Conservation (phyloP, 148 eudicot species). For the Selenicereus undatus region DNA sequence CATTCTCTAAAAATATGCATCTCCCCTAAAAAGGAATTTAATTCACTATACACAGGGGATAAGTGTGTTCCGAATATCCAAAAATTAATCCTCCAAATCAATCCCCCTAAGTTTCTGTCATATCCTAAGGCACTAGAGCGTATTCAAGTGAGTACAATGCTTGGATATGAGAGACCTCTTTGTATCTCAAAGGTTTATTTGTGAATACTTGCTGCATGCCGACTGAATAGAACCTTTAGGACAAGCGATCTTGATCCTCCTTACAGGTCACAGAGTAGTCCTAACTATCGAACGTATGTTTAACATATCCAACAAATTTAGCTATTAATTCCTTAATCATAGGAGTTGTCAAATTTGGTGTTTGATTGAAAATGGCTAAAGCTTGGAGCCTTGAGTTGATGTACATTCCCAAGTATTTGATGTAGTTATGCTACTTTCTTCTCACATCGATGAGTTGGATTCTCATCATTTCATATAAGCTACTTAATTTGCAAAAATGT, state of each 20-base stretch:
- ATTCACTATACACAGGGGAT: neutral
- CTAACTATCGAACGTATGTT: neutral
- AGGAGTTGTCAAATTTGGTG: too few relatives aligned
- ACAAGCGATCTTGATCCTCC: neutral
- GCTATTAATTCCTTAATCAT: neutral
- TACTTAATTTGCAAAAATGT: too few relatives aligned
- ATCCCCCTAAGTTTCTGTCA: neutral
- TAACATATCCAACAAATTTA: neutral
- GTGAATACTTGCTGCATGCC: neutral
- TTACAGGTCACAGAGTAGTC: neutral
- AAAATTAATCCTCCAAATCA: neutral
- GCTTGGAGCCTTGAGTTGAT: too few relatives aligned
- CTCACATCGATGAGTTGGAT: too few relatives aligned
- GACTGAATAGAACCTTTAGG: neutral
- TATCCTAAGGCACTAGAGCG: neutral
- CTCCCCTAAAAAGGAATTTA: neutral
- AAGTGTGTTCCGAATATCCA: neutral
- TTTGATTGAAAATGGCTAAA: too few relatives aligned
- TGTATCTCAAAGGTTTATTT: neutral
- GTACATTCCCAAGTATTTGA: too few relatives aligned
- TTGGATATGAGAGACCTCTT: neutral
- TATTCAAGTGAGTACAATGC: neutral
- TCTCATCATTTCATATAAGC: too few relatives aligned
- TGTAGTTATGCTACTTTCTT: too few relatives aligned
- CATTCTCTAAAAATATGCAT: too few relatives aligned